Percentiles rank a stretch among this genome's conserved stretches.
These are phyloP conservation scores for Aspergillus floridensis DNA, from an alignment of 2,329 filamentous ascomycete species.

Conservation along the genomic window DNA sequence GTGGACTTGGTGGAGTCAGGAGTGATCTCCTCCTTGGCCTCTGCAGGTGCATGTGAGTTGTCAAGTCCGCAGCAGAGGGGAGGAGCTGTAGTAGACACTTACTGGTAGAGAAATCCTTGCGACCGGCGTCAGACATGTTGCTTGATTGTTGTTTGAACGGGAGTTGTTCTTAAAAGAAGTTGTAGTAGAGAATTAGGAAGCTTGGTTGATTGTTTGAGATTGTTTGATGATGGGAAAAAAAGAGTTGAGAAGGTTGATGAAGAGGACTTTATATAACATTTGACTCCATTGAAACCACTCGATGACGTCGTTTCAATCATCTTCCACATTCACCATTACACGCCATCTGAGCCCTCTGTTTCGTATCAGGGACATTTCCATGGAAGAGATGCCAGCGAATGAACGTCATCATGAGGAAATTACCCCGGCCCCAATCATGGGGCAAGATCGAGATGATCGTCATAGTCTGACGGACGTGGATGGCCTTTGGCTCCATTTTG, in stretches of 20 bases:
- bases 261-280: slow-evolving; percentile 24
- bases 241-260: neutral
- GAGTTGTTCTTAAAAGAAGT: slow-evolving; percentile 8
- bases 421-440: slow-evolving; percentile 1
- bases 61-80: neutral
- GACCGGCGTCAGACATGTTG: slow-evolving; percentile 60
- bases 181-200: neutral
- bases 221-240: slow-evolving; percentile 9
- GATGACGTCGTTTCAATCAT: slow-evolving; percentile 21
- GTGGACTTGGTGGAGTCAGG: slow-evolving; percentile 63
- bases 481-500: neutral
- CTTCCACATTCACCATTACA: neutral
- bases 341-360: neutral
- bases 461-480: neutral
- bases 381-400: slow-evolving; percentile 1
- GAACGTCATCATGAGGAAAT: slow-evolving; percentile 10
- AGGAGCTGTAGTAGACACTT: slow-evolving; percentile 18
- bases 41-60: slow-evolving; percentile 33
- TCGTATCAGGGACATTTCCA: neutral
- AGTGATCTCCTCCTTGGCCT: slow-evolving; percentile 57
- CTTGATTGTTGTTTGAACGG: slow-evolving; percentile 13
- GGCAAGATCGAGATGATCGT: neutral
- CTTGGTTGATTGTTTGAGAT: slow-evolving; percentile 8
- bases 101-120: slow-evolving; percentile 60
- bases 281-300: neutral